Conservation (phyloP, 2,329 filamentous ascomycete species). For the Hypoxylon sp. region DNA sequence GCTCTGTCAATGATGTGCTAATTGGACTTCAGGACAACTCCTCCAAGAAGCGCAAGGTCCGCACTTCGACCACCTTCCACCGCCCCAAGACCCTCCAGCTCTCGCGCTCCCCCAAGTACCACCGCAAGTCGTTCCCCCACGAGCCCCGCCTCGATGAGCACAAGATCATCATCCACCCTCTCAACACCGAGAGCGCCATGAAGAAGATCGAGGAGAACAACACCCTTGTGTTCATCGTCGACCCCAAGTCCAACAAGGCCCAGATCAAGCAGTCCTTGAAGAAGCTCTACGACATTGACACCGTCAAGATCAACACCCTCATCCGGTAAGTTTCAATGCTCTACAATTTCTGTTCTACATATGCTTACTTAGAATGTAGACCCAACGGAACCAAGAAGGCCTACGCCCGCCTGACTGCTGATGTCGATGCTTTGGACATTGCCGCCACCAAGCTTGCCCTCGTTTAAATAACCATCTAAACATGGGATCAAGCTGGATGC, state of each 20-base stretch:
- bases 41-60: constrained; percentile 93
- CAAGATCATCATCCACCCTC: constrained; percentile 96
- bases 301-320: constrained; percentile 99
- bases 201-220: constrained; percentile 99
- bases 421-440: constrained; percentile 99
- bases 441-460: constrained; percentile 98
- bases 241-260: constrained; percentile 98
- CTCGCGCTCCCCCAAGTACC: constrained; percentile 92
- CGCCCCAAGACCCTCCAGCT: constrained; percentile 95
- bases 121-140: constrained; percentile 92
- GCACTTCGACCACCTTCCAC: constrained; percentile 95
- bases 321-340: constrained; percentile 73
- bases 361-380: constrained; percentile 58
- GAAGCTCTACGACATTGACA: constrained; percentile 99
- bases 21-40: constrained; percentile 55
- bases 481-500: too few species aligned
- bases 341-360: constrained; percentile 27
- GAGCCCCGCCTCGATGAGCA: constrained; percentile 92
- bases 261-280: constrained; percentile 98
- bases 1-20: constrained; percentile 22
- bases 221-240: constrained; percentile 97
- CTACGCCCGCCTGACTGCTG: constrained; percentile 91
- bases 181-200: constrained; percentile 99
- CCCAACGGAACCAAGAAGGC: constrained; percentile 99
- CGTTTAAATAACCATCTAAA: constrained; percentile 88